Evolutionary conservation across 768 basidiomycete genomes (phyloP).

Genomic region (Rhodosporidiobolus odoratus): DNA sequence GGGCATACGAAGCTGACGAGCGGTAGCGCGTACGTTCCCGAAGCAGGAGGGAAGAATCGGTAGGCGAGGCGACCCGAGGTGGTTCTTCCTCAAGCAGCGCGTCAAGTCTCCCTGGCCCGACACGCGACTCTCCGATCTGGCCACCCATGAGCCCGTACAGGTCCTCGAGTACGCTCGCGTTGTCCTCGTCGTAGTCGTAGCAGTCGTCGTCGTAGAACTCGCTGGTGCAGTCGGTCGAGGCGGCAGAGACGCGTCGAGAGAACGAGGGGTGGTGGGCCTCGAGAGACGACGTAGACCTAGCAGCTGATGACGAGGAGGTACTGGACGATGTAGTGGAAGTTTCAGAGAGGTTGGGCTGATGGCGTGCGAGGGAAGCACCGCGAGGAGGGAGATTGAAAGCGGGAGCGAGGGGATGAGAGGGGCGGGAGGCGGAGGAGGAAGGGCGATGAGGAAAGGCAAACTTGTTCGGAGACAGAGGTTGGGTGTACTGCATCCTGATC

Average conservation of each 20-base stretch:
- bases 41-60: constrained; percentile 2
- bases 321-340: background rate
- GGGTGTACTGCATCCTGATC: too few species aligned
- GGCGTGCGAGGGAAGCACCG: background rate
- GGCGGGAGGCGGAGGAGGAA: too few species aligned
- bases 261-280: too few species aligned
- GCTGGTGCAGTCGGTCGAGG: background rate
- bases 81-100: background rate
- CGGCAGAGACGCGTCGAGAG: background rate
- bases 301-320: too few species aligned
- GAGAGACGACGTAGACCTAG: background rate
- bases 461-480: too few species aligned
- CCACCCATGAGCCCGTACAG: constrained; percentile 12
- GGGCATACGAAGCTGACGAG: constrained; percentile 20
- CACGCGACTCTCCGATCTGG: too few species aligned
- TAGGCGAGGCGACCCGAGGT: background rate
- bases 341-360: background rate
- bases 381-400: too few species aligned
- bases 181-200: constrained; percentile 2
- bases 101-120: too few species aligned
- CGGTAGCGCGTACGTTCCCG: constrained; percentile 31
- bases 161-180: constrained; percentile 20
- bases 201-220: constrained; percentile 10
- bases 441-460: too few species aligned
- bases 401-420: too few species aligned